phyloP scores from a whole-genome alignment of 2,329 filamentous ascomycete genomes.

The Cladobotryum protrusum region DNA sequence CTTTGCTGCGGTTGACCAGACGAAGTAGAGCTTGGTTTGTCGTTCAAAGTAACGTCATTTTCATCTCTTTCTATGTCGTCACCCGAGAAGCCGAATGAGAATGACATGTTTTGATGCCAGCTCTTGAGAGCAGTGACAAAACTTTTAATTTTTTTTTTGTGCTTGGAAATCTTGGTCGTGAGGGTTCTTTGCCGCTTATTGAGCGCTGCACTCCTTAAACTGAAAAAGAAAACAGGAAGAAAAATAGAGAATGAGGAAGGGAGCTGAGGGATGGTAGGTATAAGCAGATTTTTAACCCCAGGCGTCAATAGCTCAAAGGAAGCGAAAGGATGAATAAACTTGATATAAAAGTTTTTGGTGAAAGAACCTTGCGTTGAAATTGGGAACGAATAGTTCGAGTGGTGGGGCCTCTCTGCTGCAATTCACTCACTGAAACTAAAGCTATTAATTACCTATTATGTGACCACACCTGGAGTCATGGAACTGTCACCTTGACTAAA shows the following conservation, averaged over 20 bases:
- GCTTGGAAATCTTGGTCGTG: neutral
- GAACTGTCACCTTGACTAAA: slow-evolving; percentile 9
- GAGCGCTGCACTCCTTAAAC: too few relatives aligned
- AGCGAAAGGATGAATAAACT: too few relatives aligned
- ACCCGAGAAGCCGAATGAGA: slow-evolving; percentile 56
- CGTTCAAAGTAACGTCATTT: slow-evolving; percentile 19
- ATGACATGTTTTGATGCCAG: slow-evolving; percentile 32
- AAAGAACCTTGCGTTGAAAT: too few relatives aligned
- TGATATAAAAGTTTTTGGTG: too few relatives aligned
- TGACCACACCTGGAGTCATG: neutral
- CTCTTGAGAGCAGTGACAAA: neutral
- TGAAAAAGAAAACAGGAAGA: too few relatives aligned
- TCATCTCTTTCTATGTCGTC: slow-evolving; percentile 51
- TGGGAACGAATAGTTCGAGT: too few relatives aligned
- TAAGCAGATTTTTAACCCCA: neutral
- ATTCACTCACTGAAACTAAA: neutral
- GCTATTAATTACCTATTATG: neutral
- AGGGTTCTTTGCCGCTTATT: too few relatives aligned
- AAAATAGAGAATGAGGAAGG: neutral
- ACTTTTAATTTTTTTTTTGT: neutral
- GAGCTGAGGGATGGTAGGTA: neutral
- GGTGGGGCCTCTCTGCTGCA: too few relatives aligned
- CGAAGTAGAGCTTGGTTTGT: slow-evolving; percentile 24
- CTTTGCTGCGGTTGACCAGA: slow-evolving; percentile 24
- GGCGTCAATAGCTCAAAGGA: too few relatives aligned